Evolutionary conservation across 2,329 filamentous ascomycete species (phyloP).

Genomic region (Rutstroemia sp.): DNA sequence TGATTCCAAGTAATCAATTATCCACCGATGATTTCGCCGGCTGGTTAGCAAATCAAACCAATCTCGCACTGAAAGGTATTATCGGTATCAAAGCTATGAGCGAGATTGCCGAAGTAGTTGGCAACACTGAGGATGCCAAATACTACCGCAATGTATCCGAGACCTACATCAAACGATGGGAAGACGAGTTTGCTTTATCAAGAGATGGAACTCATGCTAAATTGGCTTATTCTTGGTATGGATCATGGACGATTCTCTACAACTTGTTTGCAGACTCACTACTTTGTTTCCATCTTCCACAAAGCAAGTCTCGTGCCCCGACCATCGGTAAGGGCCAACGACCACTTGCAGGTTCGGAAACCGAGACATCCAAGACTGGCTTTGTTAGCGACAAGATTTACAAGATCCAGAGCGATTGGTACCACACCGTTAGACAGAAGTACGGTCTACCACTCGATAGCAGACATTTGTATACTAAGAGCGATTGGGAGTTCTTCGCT

Average conservation of each 20-base stretch:
- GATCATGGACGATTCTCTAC: constrained; percentile 68
- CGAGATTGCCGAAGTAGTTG: constrained; percentile 52
- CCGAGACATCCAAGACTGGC: constrained; percentile 29
- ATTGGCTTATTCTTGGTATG: constrained; percentile 66
- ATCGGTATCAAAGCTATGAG: constrained; percentile 74
- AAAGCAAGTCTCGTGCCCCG: constrained; percentile 20
- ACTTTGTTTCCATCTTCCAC: constrained; percentile 65
- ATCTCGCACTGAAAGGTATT: constrained; percentile 69
- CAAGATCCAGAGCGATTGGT: constrained; percentile 74
- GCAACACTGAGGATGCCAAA: constrained; percentile 46
- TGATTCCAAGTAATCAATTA: constrained; percentile 59
- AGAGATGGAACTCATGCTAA: constrained; percentile 61
- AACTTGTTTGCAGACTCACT: constrained; percentile 64
- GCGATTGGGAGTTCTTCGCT: constrained; percentile 86
- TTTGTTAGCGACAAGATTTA: constrained; percentile 75
- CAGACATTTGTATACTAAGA: constrained; percentile 78
- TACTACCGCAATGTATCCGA: constrained; percentile 55
- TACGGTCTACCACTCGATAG: constrained; percentile 80
- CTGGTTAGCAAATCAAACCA: constrained; percentile 61
- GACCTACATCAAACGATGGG: constrained; percentile 58
- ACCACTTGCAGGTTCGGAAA: constrained; percentile 15
- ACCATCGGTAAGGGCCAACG: constrained; percentile 20
- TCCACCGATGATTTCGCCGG: constrained; percentile 67
- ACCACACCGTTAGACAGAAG: constrained; percentile 67
- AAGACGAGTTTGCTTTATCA: constrained; percentile 52